Conservation (phyloP, 1,139 yeast genomes). For the Meyerozyma elateridarum region DNA sequence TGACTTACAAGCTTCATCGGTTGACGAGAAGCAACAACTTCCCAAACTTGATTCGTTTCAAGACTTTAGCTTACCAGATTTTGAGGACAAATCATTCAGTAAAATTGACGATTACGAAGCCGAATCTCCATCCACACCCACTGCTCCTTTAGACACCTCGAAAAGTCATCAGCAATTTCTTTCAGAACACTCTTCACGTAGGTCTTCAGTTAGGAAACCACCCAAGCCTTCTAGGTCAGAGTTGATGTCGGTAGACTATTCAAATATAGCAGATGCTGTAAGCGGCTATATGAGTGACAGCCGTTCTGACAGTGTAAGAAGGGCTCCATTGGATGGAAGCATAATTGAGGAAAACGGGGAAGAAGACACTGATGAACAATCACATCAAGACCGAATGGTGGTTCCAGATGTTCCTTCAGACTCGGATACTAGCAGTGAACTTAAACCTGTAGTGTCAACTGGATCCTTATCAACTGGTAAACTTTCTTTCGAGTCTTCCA, state of each 20-base stretch:
- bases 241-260: constrained; percentile 23
- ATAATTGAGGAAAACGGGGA: constrained; percentile 4
- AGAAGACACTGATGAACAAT: constrained; percentile 9
- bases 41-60: constrained; percentile 22
- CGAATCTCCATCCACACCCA: constrained; percentile 22
- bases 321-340: neutral
- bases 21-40: constrained; percentile 12
- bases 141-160: constrained; percentile 21
- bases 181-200: neutral
- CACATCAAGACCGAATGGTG: too few species aligned
- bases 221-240: constrained; percentile 8
- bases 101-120: constrained; percentile 11
- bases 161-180: neutral
- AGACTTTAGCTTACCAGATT: constrained; percentile 26
- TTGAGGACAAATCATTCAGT: constrained; percentile 17
- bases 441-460: constrained; percentile 26
- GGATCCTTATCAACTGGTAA: constrained; percentile 41
- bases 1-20: constrained; percentile 28
- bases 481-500: constrained; percentile 20
- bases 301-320: constrained; percentile 7
- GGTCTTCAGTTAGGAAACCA: constrained; percentile 1
- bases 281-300: constrained; percentile 18
- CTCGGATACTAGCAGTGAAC: constrained; percentile 10
- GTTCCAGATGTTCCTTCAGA: too few species aligned
- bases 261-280: constrained; percentile 25